Percentiles rank a stretch among this genome's conserved stretches.
Conservation (phyloP, 768 basidiomycete genomes). For the Hemileccinum rubropunctum region DNA sequence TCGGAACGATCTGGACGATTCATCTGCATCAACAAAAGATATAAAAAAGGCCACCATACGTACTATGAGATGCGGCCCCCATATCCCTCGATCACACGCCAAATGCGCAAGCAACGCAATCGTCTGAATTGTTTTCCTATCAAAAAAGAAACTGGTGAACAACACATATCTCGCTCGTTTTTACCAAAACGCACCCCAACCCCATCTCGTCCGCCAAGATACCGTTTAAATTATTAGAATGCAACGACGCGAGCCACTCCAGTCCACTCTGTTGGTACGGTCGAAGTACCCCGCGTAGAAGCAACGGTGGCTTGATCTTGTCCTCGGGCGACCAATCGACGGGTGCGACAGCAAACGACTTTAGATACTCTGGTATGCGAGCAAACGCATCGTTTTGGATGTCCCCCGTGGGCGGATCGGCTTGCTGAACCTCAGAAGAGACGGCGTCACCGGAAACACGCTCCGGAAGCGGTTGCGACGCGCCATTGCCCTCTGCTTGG, state of each 20-base stretch:
- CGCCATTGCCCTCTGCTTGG: background rate
- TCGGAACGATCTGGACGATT: conserved; percentile 67
- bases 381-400: conserved; percentile 34
- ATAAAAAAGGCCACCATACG: conserved; percentile 17
- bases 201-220: conserved; percentile 96
- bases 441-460: background rate
- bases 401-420: conserved; percentile 36
- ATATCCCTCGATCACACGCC: conserved; percentile 85
- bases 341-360: conserved; percentile 67
- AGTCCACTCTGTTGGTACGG: conserved; percentile 93
- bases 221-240: conserved; percentile 76
- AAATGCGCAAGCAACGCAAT: conserved; percentile 92
- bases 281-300: conserved; percentile 84
- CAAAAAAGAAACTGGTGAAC: background rate
- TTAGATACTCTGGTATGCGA: conserved; percentile 53
- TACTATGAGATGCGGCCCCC: conserved; percentile 90
- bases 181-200: conserved; percentile 60
- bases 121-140: conserved; percentile 93
- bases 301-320: conserved; percentile 60
- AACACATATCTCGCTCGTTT: background rate
- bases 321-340: conserved; percentile 62
- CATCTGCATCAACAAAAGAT: background rate
- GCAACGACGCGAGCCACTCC: conserved; percentile 91
- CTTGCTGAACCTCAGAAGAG: conserved; percentile 1
- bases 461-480: background rate